Evolutionary conservation across 768 basidiomycete species (phyloP).

Genomic region (Favolaschia claudopus): DNA sequence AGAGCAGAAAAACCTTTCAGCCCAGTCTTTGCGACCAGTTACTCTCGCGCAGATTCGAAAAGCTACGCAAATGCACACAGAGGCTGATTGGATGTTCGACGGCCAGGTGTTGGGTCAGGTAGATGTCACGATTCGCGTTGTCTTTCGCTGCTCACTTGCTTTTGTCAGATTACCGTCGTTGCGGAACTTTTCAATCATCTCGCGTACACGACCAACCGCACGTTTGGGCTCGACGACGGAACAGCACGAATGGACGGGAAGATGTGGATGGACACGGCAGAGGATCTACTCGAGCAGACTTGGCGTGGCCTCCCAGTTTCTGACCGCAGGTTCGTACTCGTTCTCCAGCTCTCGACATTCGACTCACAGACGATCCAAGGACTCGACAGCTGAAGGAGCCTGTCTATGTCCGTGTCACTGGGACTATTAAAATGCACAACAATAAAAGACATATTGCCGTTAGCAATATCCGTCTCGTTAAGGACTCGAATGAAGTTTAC

Average conservation of each 20-base stretch:
- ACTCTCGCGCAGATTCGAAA: slow-evolving; percentile 68
- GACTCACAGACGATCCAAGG: no score
- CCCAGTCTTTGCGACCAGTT: slow-evolving; percentile 47
- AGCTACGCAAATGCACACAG: slow-evolving; percentile 85
- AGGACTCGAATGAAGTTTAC: slow-evolving; percentile 78
- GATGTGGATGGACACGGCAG: slow-evolving; percentile 79
- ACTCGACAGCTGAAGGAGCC: no score
- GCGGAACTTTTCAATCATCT: slow-evolving; percentile 76
- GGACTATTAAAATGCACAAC: slow-evolving; percentile 82
- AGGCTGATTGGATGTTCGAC: slow-evolving; percentile 89
- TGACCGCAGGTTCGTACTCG: slow-evolving; percentile 39
- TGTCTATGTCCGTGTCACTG: slow-evolving; percentile 83
- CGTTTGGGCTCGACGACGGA: slow-evolving; percentile 86
- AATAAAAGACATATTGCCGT: slow-evolving; percentile 86
- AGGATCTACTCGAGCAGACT: slow-evolving; percentile 60
- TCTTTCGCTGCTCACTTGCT: not conserved
- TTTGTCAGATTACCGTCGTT: slow-evolving; percentile 71
- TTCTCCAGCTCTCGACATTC: no score
- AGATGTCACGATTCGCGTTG: slow-evolving; percentile 26
- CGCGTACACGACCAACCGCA: slow-evolving; percentile 79
- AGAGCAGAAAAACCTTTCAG: slow-evolving; percentile 44
- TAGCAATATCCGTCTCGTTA: slow-evolving; percentile 71
- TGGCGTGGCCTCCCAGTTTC: slow-evolving; percentile 57
- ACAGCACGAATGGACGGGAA: slow-evolving; percentile 80
- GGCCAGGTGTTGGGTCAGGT: slow-evolving; percentile 85